Conservation (phyloP, 2,329 filamentous ascomycete genomes). For the Furcasterigmium sp. region DNA sequence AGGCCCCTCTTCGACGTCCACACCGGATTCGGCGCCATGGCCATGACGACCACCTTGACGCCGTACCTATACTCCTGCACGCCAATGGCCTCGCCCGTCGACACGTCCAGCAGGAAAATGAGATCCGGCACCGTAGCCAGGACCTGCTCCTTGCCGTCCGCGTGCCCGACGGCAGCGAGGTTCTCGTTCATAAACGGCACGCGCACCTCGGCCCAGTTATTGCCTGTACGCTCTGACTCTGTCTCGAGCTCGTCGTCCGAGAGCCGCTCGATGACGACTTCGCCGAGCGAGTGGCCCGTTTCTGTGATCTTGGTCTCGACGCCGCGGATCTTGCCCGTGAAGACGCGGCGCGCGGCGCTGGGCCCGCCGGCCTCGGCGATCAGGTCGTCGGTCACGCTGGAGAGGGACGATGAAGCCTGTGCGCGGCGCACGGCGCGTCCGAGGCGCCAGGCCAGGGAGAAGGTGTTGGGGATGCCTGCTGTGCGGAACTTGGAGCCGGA, state of each 20-base stretch:
- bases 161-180: slow-evolving; percentile 10
- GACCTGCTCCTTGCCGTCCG: slow-evolving; percentile 11
- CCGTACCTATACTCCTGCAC: slow-evolving; percentile 29
- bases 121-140: slow-evolving; percentile 35
- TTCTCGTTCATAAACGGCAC: slow-evolving; percentile 15
- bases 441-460: slow-evolving; percentile 37
- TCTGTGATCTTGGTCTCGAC: slow-evolving; percentile 34
- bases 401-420: slow-evolving; percentile 34
- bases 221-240: slow-evolving; percentile 20
- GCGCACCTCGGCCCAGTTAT: slow-evolving; percentile 13
- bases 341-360: slow-evolving; percentile 15
- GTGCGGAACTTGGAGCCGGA: slow-evolving; percentile 23
- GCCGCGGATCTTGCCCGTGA: slow-evolving; percentile 19
- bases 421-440: slow-evolving; percentile 42
- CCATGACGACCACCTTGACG: slow-evolving; percentile 15
- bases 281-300: slow-evolving; percentile 35
- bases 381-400: slow-evolving; percentile 29
- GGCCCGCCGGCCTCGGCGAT: slow-evolving; percentile 32
- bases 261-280: slow-evolving; percentile 32
- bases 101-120: slow-evolving; percentile 29
- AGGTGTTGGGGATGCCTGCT: slow-evolving; percentile 26
- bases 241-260: slow-evolving; percentile 27
- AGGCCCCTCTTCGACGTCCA: slow-evolving; percentile 13
- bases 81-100: slow-evolving; percentile 29
- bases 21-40: slow-evolving; percentile 4